Evolutionary conservation across 2,329 filamentous ascomycete genomes (phyloP).

Genomic region (Aspergillus chevalieri): DNA sequence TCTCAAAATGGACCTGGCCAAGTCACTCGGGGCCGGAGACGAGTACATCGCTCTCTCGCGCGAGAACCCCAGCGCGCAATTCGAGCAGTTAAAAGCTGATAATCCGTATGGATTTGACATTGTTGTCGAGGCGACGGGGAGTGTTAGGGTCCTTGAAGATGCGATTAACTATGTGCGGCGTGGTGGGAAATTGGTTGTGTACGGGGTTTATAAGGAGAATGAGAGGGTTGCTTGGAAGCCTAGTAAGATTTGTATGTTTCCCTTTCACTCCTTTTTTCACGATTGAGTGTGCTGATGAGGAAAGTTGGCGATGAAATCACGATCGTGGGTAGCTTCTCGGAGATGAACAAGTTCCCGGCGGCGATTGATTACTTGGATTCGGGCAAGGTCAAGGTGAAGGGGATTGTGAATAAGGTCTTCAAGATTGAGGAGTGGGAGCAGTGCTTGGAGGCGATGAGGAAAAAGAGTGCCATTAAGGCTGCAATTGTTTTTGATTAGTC

Average conservation of each 20-base stretch:
- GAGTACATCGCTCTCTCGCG: slow-evolving; percentile 44
- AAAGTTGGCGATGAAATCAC: slow-evolving; percentile 58
- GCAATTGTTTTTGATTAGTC: slow-evolving; percentile 62
- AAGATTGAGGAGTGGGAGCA: slow-evolving; percentile 67
- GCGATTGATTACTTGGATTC: slow-evolving; percentile 49
- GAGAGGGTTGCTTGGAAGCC: slow-evolving; percentile 63
- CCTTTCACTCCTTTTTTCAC: neutral
- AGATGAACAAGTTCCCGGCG: slow-evolving; percentile 65
- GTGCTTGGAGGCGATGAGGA: slow-evolving; percentile 63
- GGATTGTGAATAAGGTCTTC: slow-evolving; percentile 68
- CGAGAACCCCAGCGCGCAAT: slow-evolving; percentile 52
- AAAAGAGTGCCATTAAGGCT: slow-evolving; percentile 69
- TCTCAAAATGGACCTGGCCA: slow-evolving; percentile 64
- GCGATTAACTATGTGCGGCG: slow-evolving; percentile 66
- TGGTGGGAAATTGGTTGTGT: slow-evolving; percentile 66
- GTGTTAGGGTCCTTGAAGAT: slow-evolving; percentile 62
- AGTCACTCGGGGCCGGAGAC: slow-evolving; percentile 42
- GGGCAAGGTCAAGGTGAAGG: slow-evolving; percentile 46
- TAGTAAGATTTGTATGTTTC: slow-evolving; percentile 59
- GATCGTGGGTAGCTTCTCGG: slow-evolving; percentile 66
- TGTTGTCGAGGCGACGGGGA: slow-evolving; percentile 65
- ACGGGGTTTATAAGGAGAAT: slow-evolving; percentile 61
- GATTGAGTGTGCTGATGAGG: slow-evolving; percentile 7
- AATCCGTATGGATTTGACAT: slow-evolving; percentile 71
- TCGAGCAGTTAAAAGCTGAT: slow-evolving; percentile 55